These are phyloP conservation scores for Aureobasidium sp. DNA, from an alignment of 2,329 filamentous ascomycete species.

Conservation along the genomic window DNA sequence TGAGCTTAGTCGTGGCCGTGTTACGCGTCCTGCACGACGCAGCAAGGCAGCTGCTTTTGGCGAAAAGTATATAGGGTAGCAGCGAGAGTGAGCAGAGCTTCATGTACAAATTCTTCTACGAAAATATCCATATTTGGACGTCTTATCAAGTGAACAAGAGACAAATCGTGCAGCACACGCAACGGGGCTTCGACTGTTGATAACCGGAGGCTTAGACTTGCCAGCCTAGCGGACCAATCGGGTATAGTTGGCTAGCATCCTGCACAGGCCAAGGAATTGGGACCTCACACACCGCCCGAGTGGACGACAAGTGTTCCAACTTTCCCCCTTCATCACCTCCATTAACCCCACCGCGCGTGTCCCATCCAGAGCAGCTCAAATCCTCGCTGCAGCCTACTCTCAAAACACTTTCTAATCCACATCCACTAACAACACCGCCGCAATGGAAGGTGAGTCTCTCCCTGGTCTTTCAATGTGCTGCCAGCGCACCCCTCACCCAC, in stretches of 20 bases:
- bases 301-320: conserved; percentile 14
- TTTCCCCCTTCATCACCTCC: conserved; percentile 13
- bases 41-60: conserved; percentile 8
- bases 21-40: conserved; percentile 1
- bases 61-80: not conserved
- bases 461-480: not conserved
- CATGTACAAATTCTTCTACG: not conserved
- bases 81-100: not conserved
- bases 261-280: conserved; percentile 10
- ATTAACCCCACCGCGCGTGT: conserved; percentile 10
- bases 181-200: conserved; percentile 10
- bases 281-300: conserved; percentile 8
- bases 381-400: conserved; percentile 11
- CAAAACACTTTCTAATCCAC: not conserved
- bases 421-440: conserved; percentile 17
- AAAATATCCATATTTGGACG: no score
- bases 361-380: conserved; percentile 11
- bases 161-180: not conserved
- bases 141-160: not conserved
- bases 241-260: not conserved
- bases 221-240: conserved; percentile 1
- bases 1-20: not conserved
- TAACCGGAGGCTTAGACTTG: conserved; percentile 7
- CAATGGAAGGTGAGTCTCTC: conserved; percentile 25
- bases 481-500: conserved; percentile 11